Percentiles rank a stretch among this genome's conserved stretches.
These are phyloP conservation scores for Apiospora sp. DNA, from an alignment of 2,329 filamentous ascomycete species.

Conservation along the genomic window DNA sequence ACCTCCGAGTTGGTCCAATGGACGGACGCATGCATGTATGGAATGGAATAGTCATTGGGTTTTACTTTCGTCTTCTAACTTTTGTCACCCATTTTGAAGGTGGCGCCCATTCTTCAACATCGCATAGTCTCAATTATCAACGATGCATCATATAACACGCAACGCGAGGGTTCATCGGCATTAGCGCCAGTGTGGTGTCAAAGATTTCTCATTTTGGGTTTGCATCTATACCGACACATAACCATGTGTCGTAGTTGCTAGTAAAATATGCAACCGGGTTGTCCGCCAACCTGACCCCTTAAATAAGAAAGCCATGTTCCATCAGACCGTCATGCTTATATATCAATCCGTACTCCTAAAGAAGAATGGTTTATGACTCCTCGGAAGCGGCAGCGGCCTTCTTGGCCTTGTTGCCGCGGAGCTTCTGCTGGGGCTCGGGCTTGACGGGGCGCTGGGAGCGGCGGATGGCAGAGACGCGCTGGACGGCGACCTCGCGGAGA, in stretches of 20 bases:
- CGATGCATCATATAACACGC: background rate
- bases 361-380: conserved; percentile 39
- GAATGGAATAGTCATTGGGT: background rate
- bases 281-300: conserved; percentile 25
- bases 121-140: background rate
- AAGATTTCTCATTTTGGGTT: conserved; percentile 24
- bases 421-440: conserved; percentile 76
- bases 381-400: conserved; percentile 68
- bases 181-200: conserved; percentile 8
- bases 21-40: background rate
- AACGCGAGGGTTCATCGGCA: background rate
- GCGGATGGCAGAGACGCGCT: conserved; percentile 87
- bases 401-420: conserved; percentile 80
- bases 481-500: conserved; percentile 79
- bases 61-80: background rate
- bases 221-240: conserved; percentile 15
- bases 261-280: conserved; percentile 23
- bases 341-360: conserved; percentile 27
- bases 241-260: conserved; percentile 7
- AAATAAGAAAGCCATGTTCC: conserved; percentile 19
- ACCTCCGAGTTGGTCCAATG: background rate
- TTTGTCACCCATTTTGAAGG: background rate
- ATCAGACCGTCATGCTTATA: conserved; percentile 21
- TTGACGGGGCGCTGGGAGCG: conserved; percentile 81
- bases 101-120: background rate